Evolutionary conservation across 495 filamentous ascomycete genomes (phyloP).

Genomic region (Parmelia sp.): DNA sequence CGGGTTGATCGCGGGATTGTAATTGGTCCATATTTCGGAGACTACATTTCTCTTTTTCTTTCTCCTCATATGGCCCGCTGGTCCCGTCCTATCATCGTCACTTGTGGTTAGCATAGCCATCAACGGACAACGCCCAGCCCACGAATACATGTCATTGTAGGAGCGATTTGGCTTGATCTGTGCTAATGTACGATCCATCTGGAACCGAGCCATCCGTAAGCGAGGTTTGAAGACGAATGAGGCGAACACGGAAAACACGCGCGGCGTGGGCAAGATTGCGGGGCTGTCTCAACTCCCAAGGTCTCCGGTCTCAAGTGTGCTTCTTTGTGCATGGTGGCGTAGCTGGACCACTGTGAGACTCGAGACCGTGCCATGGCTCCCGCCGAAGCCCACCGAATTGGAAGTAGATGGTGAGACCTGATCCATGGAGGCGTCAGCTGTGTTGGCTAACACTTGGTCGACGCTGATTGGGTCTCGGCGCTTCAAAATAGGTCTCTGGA

Average conservation of each 20-base stretch:
- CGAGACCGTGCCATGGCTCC: not conserved
- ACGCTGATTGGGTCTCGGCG: constrained; percentile 2
- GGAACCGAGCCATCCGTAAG: constrained; percentile 2
- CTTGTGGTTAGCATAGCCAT: not conserved
- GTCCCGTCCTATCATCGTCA: not conserved
- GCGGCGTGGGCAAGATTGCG: constrained; percentile 12
- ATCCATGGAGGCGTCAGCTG: constrained; percentile 4
- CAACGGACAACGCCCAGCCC: not conserved
- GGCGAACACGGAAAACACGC: constrained; percentile 13
- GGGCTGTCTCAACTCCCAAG: constrained; percentile 11
- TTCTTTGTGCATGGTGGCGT: constrained; percentile 13
- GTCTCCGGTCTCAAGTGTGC: not conserved
- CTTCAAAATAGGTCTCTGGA: not conserved
- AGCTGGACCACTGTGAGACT: constrained; percentile 3
- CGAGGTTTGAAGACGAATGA: constrained; percentile 9
- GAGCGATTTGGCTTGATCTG: not conserved
- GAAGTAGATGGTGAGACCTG: constrained; percentile 5
- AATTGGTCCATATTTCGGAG: not conserved
- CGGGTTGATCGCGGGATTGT: not conserved
- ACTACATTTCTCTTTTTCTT: not conserved
- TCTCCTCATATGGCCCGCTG: not conserved
- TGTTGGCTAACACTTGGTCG: not conserved
- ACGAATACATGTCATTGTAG: not conserved
- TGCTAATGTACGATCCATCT: not conserved
- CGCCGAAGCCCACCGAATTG: not conserved